Percentiles rank a stretch among this genome's conserved stretches.
Conservation (phyloP, 371 early-diverging fungal genomes). For the Actinomortierella wolfii region DNA sequence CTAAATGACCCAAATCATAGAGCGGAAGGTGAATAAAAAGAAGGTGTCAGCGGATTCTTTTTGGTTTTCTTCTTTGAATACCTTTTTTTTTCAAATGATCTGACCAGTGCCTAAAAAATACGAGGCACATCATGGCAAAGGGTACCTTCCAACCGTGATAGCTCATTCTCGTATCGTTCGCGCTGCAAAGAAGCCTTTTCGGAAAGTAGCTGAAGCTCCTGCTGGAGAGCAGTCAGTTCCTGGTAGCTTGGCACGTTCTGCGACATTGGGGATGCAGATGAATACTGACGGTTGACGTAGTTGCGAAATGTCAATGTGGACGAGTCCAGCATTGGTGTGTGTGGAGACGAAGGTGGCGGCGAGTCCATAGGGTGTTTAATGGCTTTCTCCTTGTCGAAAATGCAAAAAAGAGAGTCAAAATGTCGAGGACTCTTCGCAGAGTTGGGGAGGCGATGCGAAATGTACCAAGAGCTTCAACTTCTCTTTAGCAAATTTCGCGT, state of each 20-base stretch:
- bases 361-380: constrained; percentile 22
- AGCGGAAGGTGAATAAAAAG: too few species aligned
- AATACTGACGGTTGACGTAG: constrained; percentile 20
- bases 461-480: too few species aligned
- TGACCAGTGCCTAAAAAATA: too few species aligned
- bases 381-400: constrained; percentile 14
- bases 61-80: too few species aligned
- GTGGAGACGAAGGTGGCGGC: constrained; percentile 1
- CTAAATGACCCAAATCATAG: too few species aligned
- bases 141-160: constrained; percentile 23
- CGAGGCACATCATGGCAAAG: too few species aligned
- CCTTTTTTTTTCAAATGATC: too few species aligned
- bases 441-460: not conserved
- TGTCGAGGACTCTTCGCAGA: not conserved
- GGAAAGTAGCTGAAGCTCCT: constrained; percentile 32
- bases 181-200: constrained; percentile 20
- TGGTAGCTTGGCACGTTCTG: constrained; percentile 25
- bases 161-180: constrained; percentile 24
- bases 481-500: too few species aligned
- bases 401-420: not conserved
- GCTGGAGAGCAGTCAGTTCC: constrained; percentile 25
- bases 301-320: constrained; percentile 35
- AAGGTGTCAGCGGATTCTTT: too few species aligned
- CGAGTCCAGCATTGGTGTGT: constrained; percentile 25
- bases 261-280: constrained; percentile 16